Conservation (phyloP, 306 rosid species). For the Citrullus colocynthis region DNA sequence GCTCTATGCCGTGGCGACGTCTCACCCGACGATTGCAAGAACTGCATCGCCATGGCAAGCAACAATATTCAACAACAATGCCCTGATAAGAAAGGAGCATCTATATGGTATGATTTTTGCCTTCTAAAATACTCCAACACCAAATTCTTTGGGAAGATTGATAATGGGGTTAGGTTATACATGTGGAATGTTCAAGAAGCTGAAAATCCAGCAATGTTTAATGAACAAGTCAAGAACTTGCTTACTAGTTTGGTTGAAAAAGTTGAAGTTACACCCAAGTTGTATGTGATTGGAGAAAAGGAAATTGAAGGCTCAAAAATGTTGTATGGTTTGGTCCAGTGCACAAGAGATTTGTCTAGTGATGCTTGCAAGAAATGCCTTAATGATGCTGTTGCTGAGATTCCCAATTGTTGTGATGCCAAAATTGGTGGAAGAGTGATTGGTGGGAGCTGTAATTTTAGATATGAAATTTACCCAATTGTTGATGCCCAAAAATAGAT, state of each 20-base stretch:
- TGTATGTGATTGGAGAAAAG: constrained; percentile 15
- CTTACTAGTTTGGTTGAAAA: constrained; percentile 2
- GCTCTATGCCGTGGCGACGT: constrained; percentile 31
- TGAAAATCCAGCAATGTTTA: constrained; percentile 5
- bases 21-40: constrained; percentile 4
- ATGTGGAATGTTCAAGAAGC: constrained; percentile 22
- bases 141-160: constrained; percentile 21
- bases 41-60: constrained; percentile 10
- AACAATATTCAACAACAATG: background rate
- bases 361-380: constrained; percentile 24
- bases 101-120: constrained; percentile 26
- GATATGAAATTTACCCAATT: constrained; percentile 26
- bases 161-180: constrained; percentile 13
- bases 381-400: constrained; percentile 11
- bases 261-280: background rate
- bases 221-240: constrained; percentile 20
- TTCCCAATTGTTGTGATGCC: constrained; percentile 17
- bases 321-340: constrained; percentile 24
- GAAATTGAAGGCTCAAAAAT: background rate
- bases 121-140: constrained; percentile 21
- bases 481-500: constrained; percentile 4
- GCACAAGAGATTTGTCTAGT: constrained; percentile 17
- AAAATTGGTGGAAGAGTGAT: constrained; percentile 30
- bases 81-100: constrained; percentile 20
- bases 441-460: constrained; percentile 24